Evolutionary conservation across 768 basidiomycete species (phyloP).

Genomic region (Ramaria rubella): DNA sequence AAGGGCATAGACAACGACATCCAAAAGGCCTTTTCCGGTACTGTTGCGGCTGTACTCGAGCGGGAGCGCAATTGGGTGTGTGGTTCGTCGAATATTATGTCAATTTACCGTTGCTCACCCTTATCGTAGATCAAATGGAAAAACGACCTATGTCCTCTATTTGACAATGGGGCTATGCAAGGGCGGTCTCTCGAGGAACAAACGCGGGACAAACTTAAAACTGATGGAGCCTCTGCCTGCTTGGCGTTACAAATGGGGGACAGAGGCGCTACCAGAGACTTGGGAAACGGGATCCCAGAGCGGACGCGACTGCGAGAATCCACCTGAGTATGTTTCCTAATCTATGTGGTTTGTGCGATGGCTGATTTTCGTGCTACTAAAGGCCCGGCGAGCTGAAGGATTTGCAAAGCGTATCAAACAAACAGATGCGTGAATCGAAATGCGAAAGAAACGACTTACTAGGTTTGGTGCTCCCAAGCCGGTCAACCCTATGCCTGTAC

Average conservation of each 20-base stretch:
- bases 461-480: slow-evolving; percentile 11
- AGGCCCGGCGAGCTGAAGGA: slow-evolving; percentile 7
- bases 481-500: not conserved
- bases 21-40: slow-evolving; percentile 72
- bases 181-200: slow-evolving; percentile 53
- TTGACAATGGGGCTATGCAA: slow-evolving; percentile 63
- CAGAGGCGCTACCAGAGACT: slow-evolving; percentile 66
- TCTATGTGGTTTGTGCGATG: not conserved
- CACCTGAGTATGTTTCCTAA: slow-evolving; percentile 47
- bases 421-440: slow-evolving; percentile 53
- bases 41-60: slow-evolving; percentile 62
- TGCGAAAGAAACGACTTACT: slow-evolving; percentile 36
- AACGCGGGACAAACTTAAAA: slow-evolving; percentile 44
- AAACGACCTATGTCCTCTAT: slow-evolving; percentile 70
- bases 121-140: slow-evolving; percentile 65
- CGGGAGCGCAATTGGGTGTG: slow-evolving; percentile 79
- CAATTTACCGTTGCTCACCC: not conserved
- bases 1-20: slow-evolving; percentile 60
- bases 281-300: slow-evolving; percentile 79
- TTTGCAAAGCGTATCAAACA: slow-evolving; percentile 9
- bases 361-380: not conserved
- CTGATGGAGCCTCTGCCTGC: slow-evolving; percentile 53
- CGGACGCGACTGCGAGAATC: slow-evolving; percentile 53
- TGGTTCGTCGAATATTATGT: not conserved
- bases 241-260: slow-evolving; percentile 63